phyloP scores from a whole-genome alignment of 441 rosid genomes.

The Kokia cookei region DNA sequence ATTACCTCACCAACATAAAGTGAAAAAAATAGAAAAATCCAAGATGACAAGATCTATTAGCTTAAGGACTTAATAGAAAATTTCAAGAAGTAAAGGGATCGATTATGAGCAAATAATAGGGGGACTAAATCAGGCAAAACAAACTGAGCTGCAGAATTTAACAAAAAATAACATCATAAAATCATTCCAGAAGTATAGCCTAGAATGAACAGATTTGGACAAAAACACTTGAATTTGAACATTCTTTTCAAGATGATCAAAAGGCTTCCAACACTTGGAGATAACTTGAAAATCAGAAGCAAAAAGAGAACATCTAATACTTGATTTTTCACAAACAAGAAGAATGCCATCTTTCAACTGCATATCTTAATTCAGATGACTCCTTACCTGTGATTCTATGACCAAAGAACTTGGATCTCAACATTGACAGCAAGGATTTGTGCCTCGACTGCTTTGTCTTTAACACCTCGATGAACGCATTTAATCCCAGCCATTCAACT shows the following conservation, averaged over 20 bases:
- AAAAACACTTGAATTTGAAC: background rate
- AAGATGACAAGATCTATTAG: background rate
- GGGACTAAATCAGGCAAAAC: background rate
- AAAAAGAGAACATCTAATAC: constrained; percentile 31
- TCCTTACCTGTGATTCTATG: constrained; percentile 21
- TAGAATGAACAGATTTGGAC: background rate
- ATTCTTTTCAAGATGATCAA: background rate
- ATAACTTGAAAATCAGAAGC: background rate
- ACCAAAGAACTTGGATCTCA: constrained; percentile 33
- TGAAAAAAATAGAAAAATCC: background rate
- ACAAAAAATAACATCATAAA: background rate
- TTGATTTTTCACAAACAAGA: constrained; percentile 60
- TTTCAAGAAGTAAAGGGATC: background rate
- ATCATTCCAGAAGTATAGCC: background rate
- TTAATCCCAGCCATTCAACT: constrained; percentile 80
- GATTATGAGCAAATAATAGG: background rate
- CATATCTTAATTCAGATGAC: constrained; percentile 42
- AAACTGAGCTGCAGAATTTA: background rate
- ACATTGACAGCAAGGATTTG: constrained; percentile 30
- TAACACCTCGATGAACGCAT: constrained; percentile 56
- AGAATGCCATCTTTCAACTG: constrained; percentile 57
- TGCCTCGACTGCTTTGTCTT: constrained; percentile 63
- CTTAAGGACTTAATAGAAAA: background rate
- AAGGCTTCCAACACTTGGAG: background rate
- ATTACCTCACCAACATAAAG: background rate